Evolutionary conservation across 495 filamentous ascomycete species (phyloP), one percentile per base, ranked within the genome.

Genomic region (Eremomyces bilateralis): DNA sequence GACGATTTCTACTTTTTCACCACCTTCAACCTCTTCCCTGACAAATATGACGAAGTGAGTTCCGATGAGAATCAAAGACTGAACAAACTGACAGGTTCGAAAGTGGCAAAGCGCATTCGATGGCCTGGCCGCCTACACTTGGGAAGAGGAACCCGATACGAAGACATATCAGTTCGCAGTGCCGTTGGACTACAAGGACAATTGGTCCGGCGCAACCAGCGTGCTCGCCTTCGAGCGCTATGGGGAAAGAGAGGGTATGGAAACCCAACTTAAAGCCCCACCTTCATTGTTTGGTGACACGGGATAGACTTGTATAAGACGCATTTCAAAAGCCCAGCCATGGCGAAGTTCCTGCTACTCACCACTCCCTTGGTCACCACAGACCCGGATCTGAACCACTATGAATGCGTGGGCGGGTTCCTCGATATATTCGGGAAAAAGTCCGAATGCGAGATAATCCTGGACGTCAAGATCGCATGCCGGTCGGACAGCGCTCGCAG

Each of bases 91-190:
- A 33, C 25, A n/a, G 15, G 11, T 10, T 19, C 19, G n/a, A 40
- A n/a, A 49, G 46, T 49, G 46, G 46, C 43, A 46, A 46, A 29
- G 34, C 4, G 43, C 44, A 17, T 49, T 46, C 40, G 37, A 46
- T 21, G 43, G 34, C 15, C 43, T 49, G 18, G 43, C 40, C 21
- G 18, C 10, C 12, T 42, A 49, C 22, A 41, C 46, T 12, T 35
- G 29, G 30, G 16, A n/a, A 15, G 38, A 43, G 20, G 31, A 38
- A 22, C 43, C 34, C 15, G 43, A 40, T 1, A 46, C 43, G 2
- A 36, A 41, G 36, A 39, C 46, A 29, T 49, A 46, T 31, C 46
- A 46, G 37, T 49, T 49, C 35, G 43, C 43, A 8, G 44, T 46
- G 21, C 46, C 43, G 6, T 16, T 43, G 20, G 46, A 46, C 28